Evolutionary conservation across 2,329 filamentous ascomycete species (phyloP).

Genomic region (Elsinoe fawcettii): DNA sequence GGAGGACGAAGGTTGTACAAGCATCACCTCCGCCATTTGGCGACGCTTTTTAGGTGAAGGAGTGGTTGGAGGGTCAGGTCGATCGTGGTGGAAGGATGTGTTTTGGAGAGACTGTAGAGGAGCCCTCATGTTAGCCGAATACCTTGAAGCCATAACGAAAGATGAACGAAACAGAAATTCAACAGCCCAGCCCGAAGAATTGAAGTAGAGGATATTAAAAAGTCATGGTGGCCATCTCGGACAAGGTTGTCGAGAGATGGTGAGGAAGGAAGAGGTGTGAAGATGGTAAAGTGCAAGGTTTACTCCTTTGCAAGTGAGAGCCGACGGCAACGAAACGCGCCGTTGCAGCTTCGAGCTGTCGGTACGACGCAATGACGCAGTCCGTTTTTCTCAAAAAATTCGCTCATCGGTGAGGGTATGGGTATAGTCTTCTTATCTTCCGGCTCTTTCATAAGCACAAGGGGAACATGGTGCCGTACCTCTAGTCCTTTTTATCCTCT

Average conservation of each 20-base stretch:
- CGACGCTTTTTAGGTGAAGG: slow-evolving; percentile 12
- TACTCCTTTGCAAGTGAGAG: slow-evolving; percentile 8
- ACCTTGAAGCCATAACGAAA: slow-evolving; percentile 11
- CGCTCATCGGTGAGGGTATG: neutral
- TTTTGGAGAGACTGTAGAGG: slow-evolving; percentile 14
- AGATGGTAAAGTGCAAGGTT: slow-evolving; percentile 5
- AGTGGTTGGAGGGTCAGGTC: neutral
- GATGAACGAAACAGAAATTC: slow-evolving; percentile 3
- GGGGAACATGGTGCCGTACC: slow-evolving; percentile 5
- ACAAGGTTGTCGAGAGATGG: neutral
- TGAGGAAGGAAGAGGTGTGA: neutral
- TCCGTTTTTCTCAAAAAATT: neutral
- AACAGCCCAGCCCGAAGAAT: neutral
- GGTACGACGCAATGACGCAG: slow-evolving; percentile 14
- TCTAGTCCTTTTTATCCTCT: slow-evolving; percentile 8
- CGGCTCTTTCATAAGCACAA: slow-evolving; percentile 5
- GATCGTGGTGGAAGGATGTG: neutral
- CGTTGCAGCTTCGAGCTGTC: slow-evolving; percentile 4
- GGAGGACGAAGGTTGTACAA: slow-evolving; percentile 39
- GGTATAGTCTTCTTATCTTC: neutral
- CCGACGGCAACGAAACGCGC: slow-evolving; percentile 12
- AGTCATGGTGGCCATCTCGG: slow-evolving; percentile 9
- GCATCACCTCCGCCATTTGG: slow-evolving; percentile 38
- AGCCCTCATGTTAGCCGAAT: slow-evolving; percentile 14
- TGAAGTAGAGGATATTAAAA: neutral